These are phyloP conservation scores for Pseudopyrenochaeta lycopersici DNA, from an alignment of 2,329 filamentous ascomycete species.

Conservation along the genomic window DNA sequence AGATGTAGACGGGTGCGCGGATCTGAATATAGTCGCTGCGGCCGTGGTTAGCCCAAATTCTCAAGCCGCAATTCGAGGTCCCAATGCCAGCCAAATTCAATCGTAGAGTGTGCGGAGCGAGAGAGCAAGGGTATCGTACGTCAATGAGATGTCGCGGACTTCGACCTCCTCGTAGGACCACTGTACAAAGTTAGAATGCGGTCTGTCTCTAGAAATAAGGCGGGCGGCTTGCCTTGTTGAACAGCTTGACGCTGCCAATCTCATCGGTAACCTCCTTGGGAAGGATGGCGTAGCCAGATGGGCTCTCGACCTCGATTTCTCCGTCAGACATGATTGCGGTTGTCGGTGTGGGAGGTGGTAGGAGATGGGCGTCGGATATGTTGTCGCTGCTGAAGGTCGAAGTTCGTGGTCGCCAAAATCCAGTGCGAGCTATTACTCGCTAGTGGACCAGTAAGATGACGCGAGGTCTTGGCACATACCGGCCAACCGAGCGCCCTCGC, in stretches of 20 bases:
- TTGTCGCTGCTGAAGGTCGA: conserved; percentile 35
- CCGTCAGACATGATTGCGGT: conserved; percentile 83
- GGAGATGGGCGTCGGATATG: conserved; percentile 35
- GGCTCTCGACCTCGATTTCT: conserved; percentile 91
- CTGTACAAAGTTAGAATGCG: conserved; percentile 38
- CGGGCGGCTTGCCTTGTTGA: conserved; percentile 73
- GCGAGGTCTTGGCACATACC: conserved; percentile 25
- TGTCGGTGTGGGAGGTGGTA: conserved; percentile 32
- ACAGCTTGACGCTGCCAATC: conserved; percentile 93
- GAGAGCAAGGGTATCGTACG: conserved; percentile 70
- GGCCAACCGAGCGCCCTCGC: neutral
- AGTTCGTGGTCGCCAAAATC: conserved; percentile 17
- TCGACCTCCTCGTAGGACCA: conserved; percentile 99
- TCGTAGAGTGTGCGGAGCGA: conserved; percentile 15
- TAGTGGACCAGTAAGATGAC: conserved; percentile 22
- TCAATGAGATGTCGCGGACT: conserved; percentile 99
- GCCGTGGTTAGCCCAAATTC: conserved; percentile 45
- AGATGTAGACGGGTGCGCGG: conserved; percentile 97
- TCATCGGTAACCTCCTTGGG: conserved; percentile 92
- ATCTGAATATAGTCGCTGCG: conserved; percentile 99
- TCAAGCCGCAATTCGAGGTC: conserved; percentile 22
- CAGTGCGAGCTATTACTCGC: conserved; percentile 21
- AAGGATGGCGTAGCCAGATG: conserved; percentile 78
- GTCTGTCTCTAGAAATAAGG: conserved; percentile 8
- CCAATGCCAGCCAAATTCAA: conserved; percentile 22